Conservation (phyloP, 2,329 filamentous ascomycete genomes). For the Exophiala mesophila region DNA sequence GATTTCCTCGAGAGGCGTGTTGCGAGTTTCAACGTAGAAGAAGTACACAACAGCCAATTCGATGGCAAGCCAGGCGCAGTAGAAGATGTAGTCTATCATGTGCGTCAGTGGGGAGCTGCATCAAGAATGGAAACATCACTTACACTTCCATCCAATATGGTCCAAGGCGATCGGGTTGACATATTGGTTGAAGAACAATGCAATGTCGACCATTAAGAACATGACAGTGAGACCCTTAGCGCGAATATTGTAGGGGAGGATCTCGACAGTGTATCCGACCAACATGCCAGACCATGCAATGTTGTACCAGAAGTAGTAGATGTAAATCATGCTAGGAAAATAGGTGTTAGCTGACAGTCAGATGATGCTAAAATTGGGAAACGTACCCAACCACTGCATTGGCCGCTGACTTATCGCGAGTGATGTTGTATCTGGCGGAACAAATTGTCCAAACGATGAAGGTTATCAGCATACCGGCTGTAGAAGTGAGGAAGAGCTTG, state of each 20-base stretch:
- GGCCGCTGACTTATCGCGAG: slow-evolving; percentile 31
- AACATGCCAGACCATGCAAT: slow-evolving; percentile 36
- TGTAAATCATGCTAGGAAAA: slow-evolving; percentile 34
- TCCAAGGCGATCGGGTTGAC: slow-evolving; percentile 35
- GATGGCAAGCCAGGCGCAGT: slow-evolving; percentile 32
- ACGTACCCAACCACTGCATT: slow-evolving; percentile 34
- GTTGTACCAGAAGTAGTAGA: slow-evolving; percentile 41
- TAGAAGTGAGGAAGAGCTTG: slow-evolving; percentile 40
- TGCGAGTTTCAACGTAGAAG: slow-evolving; percentile 54
- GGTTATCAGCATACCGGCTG: slow-evolving; percentile 40
- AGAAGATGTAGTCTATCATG: slow-evolving; percentile 35
- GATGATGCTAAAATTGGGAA: too few species aligned
- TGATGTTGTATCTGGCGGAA: slow-evolving; percentile 34
- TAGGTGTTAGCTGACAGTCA: slow-evolving; percentile 1
- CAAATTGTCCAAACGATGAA: slow-evolving; percentile 42
- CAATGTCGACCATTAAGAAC: slow-evolving; percentile 32
- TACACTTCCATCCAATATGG: slow-evolving; percentile 33
- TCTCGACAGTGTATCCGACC: slow-evolving; percentile 42
- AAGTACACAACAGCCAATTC: slow-evolving; percentile 34
- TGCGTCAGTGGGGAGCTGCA: slow-evolving; percentile 6
- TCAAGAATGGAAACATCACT: slow-evolving; percentile 35
- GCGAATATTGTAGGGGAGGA: slow-evolving; percentile 47
- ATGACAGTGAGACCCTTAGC: slow-evolving; percentile 43
- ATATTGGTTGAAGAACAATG: slow-evolving; percentile 34
- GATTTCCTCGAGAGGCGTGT: slow-evolving; percentile 65